Percentiles rank a stretch among this genome's conserved stretches.
phyloP scores from a whole-genome alignment of 106 monocot genomes.

The Acorus gramineus region DNA sequence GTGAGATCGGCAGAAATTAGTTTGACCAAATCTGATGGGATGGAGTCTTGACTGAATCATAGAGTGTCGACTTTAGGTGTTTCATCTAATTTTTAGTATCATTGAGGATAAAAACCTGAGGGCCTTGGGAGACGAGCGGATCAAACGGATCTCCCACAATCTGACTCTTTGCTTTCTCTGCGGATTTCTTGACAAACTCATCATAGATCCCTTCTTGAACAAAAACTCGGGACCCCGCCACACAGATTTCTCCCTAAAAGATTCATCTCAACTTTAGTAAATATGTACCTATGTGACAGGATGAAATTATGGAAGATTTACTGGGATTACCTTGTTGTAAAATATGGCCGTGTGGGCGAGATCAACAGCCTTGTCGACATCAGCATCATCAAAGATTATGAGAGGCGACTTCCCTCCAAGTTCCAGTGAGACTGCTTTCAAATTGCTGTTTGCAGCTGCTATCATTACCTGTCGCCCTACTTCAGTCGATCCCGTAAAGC shows the following conservation, averaged over 20 bases:
- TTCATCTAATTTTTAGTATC: background rate
- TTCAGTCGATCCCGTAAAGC: slow-evolving; percentile 28
- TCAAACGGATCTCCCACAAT: slow-evolving; percentile 25
- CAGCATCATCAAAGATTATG: slow-evolving; percentile 30
- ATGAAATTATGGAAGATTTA: no score
- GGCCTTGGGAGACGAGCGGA: slow-evolving; percentile 16
- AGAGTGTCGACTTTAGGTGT: no score
- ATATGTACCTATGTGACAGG: background rate
- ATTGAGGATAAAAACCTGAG: slow-evolving; percentile 13
- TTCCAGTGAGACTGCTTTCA: slow-evolving; percentile 26
- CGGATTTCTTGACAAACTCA: slow-evolving; percentile 22
- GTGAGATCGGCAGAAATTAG: no score
- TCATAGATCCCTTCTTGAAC: slow-evolving; percentile 34
- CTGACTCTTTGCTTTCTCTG: slow-evolving; percentile 8
- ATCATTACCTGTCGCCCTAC: slow-evolving; percentile 22
- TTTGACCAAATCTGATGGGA: no score
- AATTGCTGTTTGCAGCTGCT: slow-evolving; percentile 27
- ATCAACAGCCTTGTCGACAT: slow-evolving; percentile 22
- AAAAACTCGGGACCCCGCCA: slow-evolving; percentile 23
- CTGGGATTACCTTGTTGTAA: slow-evolving; percentile 12
- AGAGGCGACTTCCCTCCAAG: slow-evolving; percentile 30
- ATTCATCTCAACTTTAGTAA: background rate
- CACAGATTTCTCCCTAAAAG: slow-evolving; percentile 26
- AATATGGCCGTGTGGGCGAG: slow-evolving; percentile 13
- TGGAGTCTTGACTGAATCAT: no score